Base-by-base conservation (phyloP, 2,329 filamentous ascomycete genomes). In the Aspergillus thermomutatus region DNA sequence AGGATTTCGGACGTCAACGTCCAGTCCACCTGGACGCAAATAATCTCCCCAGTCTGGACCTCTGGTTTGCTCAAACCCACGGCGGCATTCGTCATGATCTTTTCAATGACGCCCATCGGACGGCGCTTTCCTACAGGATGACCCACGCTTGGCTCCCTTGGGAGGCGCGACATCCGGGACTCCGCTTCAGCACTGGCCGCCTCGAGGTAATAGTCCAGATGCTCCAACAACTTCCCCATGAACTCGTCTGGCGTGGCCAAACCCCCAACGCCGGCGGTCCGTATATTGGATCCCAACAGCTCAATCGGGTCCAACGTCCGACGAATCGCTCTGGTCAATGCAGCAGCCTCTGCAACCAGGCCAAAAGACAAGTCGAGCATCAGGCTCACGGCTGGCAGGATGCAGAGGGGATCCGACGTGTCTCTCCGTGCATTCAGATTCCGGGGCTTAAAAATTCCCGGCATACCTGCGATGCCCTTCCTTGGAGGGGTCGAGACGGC, bases 21-120 rank as follows among this genome's bases (percentile, higher is more conserved):
- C 77, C 77, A 80, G 59, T 80, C 76, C 2, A 79, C 69, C 5
- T 68, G 63, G 4, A 79, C 69, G 5, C 74, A 66, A 14, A 79
- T 72, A 2, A 72, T 69, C 17, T 77, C 74, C 0, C 76, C 10
- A 10, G 28, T 31, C 77, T 1, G 76, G 62, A 79, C 70, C 17
- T 63, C 69, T 2, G 69, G 69, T 31, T 63, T 64, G 6, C 64
- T 48, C 6, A 54, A 60, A 2, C 65, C 64, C 1, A 77, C 65
- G 53, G 73, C 72, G 58, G 78, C 76, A 11, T 69, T 57, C 0
- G 76, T 74, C 57, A 79, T 74, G 37, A 79, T 77, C 64, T 79
- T 79, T 58, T 79, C 75, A 0, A 73, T 69, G 1, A 78, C 53
- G 7, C 67, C 76, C 77, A 79, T 79, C 21, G 63, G 55, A 17